Evolutionary conservation across 2,329 filamentous ascomycete genomes (phyloP).

Genomic region (Helotiales sp.): DNA sequence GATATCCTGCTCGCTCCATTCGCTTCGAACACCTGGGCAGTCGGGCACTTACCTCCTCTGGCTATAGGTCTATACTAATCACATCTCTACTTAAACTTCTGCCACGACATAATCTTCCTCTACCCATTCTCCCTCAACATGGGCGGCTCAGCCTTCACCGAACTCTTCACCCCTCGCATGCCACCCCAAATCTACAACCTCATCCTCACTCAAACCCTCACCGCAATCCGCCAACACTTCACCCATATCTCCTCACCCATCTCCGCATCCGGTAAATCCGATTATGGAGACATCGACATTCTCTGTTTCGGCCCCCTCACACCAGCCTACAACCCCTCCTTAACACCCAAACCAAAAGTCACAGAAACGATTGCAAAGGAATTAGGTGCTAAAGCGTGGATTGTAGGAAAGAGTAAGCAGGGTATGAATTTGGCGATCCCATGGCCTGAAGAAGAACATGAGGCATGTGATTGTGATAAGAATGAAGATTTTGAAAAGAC

Average conservation of each 20-base stretch:
- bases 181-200: slow-evolving; percentile 58
- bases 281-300: slow-evolving; percentile 77
- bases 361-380: slow-evolving; percentile 45
- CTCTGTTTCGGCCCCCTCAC: slow-evolving; percentile 53
- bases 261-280: slow-evolving; percentile 70
- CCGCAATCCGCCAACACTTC: slow-evolving; percentile 57
- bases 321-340: slow-evolving; percentile 16
- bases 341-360: slow-evolving; percentile 5
- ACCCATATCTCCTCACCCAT: slow-evolving; percentile 62
- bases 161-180: slow-evolving; percentile 70
- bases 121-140: slow-evolving; percentile 48
- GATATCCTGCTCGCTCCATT: not conserved
- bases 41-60: too few relatives aligned
- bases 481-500: too few relatives aligned
- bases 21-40: not conserved
- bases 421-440: slow-evolving; percentile 59
- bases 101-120: not conserved
- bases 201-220: slow-evolving; percentile 53
- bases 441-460: slow-evolving; percentile 53
- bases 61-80: too few relatives aligned
- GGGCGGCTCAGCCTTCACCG: slow-evolving; percentile 68
- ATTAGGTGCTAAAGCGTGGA: slow-evolving; percentile 53
- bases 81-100: not conserved
- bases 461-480: too few relatives aligned
- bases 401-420: slow-evolving; percentile 40